Base-by-base conservation (phyloP, 805 yeast species). In the Starmerella stigmatis region DNA sequence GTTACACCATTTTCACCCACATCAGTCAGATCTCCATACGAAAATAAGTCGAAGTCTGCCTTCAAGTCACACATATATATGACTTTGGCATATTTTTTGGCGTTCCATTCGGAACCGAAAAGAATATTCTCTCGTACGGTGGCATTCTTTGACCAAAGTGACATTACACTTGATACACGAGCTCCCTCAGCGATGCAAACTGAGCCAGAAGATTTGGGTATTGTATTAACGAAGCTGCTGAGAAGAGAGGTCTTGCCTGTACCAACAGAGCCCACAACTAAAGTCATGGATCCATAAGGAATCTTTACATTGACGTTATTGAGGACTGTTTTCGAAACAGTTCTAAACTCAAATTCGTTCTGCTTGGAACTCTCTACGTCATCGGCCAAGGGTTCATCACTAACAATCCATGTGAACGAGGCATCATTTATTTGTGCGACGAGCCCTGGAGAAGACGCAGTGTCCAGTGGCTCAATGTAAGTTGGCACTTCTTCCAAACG, bases 1-100 rank as follows among this genome's bases (percentile, higher is more conserved):
- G 89, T 85, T 44, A 85, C 79, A 57, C 94, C 94, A 54, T 86
- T 71, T 59, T 84, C 94, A 50, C 94, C 94, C 55, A 84, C 80
- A 62, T 85, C 94, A 13, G 50, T 44, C 28, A 29, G 13, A 25
- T 52, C 56, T 6, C 54, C 43, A n/a, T 35, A 17, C 9, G 43
- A 30, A n/a, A 50, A 50, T n/a, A 15, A 37, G 7, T 19, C 36
- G 30, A 51, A 36, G 30, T 50, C 55, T 1, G 49, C 44, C 31
- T 37, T 35, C 7, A 52, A 38, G 19, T 44, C 46, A 30, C 55
- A 50, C 1, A 42, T 39, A 2, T 28, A 20, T 7, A 50, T 22
- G 3, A 44, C 46, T 22, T 38, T 15, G 5, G 40, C 37, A 25
- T 51, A 50, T n/a, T n/a, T 21, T 8, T 22, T 9, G 10, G 19